Evolutionary conservation across 2,329 filamentous ascomycete species (phyloP).

Genomic region (Aspergillus quadricinctus): DNA sequence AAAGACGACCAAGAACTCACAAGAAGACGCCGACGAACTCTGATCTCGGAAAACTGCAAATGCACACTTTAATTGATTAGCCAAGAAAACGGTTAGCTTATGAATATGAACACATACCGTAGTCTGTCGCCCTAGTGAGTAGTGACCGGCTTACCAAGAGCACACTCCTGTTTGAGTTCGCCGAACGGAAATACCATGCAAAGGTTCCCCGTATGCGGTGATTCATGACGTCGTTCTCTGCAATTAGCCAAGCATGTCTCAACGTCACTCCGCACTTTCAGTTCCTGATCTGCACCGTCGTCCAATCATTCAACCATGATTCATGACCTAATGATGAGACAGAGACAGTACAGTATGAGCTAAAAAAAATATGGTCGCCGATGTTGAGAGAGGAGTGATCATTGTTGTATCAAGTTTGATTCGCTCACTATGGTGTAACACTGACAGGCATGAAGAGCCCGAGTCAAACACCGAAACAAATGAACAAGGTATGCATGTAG

Average conservation of each 20-base stretch:
- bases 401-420: neutral
- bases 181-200: neutral
- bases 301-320: neutral
- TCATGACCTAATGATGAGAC: neutral
- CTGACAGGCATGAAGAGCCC: neutral
- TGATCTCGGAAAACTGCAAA: neutral
- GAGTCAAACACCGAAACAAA: neutral
- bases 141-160: no score
- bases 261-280: neutral
- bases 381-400: neutral
- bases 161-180: neutral
- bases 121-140: no score
- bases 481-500: slow-evolving; percentile 1
- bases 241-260: neutral
- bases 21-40: neutral
- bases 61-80: neutral
- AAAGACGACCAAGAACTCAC: neutral
- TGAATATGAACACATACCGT: no score
- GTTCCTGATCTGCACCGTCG: neutral
- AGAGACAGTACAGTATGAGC: neutral
- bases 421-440: neutral
- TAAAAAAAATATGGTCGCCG: neutral
- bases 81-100: neutral
- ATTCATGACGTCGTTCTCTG: neutral
- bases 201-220: neutral